phyloP scores from a whole-genome alignment of 257 asterid genomes.

The Mentha longifolia region DNA sequence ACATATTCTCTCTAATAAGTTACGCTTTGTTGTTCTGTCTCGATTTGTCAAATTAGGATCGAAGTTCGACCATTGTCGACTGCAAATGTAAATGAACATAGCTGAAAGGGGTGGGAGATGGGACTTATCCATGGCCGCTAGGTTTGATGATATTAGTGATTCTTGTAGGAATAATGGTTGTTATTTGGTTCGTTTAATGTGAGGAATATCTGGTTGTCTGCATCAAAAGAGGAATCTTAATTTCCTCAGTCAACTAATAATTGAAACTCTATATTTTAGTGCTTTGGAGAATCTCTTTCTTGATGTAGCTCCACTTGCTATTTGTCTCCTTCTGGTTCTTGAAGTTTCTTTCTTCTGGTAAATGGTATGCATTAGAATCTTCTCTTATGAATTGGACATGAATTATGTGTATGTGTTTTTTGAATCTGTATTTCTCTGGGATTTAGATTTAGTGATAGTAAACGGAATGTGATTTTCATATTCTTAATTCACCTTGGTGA shows the following conservation, averaged over 20 bases:
- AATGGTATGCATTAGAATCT: not conserved
- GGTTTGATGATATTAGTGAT: conserved; percentile 35
- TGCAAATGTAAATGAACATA: not conserved
- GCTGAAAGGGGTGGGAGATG: conserved; percentile 15
- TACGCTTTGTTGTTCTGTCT: conserved; percentile 15
- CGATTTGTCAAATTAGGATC: conserved; percentile 8
- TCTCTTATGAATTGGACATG: not conserved
- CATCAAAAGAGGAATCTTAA: conserved; percentile 58
- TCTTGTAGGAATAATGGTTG: conserved; percentile 27
- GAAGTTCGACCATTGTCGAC: conserved; percentile 5
- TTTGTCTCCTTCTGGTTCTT: conserved; percentile 32
- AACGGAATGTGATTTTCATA: too few relatives aligned
- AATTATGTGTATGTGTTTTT: not conserved
- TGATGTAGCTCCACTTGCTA: conserved; percentile 44
- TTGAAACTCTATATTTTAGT: conserved; percentile 52
- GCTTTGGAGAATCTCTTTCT: conserved; percentile 64
- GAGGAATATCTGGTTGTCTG: conserved; percentile 50
- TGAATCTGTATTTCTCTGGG: not conserved
- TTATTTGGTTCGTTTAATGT: conserved; percentile 23
- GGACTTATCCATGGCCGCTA: conserved; percentile 20
- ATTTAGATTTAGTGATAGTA: not conserved
- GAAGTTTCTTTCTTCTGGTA: conserved; percentile 16
- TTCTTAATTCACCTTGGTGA: too few relatives aligned
- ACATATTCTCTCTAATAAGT: not conserved
- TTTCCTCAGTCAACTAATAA: conserved; percentile 52